Conservation (phyloP, 768 basidiomycete species). For the Panellus pusillus region DNA sequence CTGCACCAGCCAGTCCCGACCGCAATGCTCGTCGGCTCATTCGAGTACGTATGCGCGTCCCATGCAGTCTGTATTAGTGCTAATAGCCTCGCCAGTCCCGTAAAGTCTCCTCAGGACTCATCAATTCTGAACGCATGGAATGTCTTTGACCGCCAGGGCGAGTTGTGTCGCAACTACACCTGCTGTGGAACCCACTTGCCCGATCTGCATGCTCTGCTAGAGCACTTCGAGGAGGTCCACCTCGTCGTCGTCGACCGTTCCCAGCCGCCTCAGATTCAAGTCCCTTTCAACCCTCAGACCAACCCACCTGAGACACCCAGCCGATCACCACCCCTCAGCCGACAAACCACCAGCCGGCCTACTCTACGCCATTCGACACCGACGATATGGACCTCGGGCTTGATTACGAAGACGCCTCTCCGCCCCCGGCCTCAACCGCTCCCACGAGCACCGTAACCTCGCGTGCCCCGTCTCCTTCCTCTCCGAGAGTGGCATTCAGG, state of each 20-base stretch:
- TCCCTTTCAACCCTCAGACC: conserved; percentile 46
- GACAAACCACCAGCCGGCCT: conserved; percentile 33
- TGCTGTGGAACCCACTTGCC: conserved; percentile 78
- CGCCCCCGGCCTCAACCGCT: conserved; percentile 25
- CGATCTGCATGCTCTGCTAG: conserved; percentile 80
- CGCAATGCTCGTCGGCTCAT: conserved; percentile 56
- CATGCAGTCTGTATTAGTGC: neutral
- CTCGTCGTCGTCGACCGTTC: conserved; percentile 66
- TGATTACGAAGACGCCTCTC: conserved; percentile 44
- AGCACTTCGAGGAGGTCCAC: conserved; percentile 91
- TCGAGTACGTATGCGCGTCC: conserved; percentile 54
- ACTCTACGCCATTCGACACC: conserved; percentile 57
- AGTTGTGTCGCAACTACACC: conserved; percentile 83
- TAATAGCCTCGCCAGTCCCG: conserved; percentile 1
- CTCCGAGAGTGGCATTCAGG: too few relatives aligned
- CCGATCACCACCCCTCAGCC: conserved; percentile 21
- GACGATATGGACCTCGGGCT: conserved; percentile 85
- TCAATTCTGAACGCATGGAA: conserved; percentile 66
- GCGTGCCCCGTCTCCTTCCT: conserved; percentile 20
- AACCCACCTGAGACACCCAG: conserved; percentile 28
- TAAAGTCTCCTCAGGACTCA: conserved; percentile 17
- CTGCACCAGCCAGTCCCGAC: conserved; percentile 61
- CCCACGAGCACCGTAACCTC: conserved; percentile 21
- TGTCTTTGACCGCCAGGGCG: conserved; percentile 68
- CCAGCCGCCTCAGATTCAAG: conserved; percentile 40